Evolutionary conservation across 345 rosid species (phyloP).

Genomic region (Zanthoxylum bungeanum): DNA sequence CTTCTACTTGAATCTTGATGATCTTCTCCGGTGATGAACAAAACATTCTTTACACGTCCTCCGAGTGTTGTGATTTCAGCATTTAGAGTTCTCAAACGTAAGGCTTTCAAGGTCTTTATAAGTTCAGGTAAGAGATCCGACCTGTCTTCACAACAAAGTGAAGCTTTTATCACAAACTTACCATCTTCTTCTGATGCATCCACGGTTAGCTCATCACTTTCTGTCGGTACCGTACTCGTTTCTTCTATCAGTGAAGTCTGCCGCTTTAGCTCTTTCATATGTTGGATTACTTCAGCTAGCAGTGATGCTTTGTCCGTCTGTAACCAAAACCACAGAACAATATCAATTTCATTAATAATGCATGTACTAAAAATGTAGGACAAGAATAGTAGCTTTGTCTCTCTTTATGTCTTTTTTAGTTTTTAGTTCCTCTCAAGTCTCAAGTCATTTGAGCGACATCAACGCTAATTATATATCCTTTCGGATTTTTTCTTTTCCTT

Average conservation of each 20-base stretch:
- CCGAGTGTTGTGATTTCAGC: conserved; percentile 95
- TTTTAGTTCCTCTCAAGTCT: conserved; percentile 81
- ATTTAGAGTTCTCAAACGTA: conserved; percentile 73
- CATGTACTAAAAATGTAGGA: no score
- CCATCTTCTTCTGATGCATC: conserved; percentile 84
- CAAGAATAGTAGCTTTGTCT: conserved; percentile 39
- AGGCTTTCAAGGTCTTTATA: conserved; percentile 74
- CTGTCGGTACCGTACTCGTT: conserved; percentile 78
- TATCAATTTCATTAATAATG: no score
- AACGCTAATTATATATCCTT: conserved; percentile 51
- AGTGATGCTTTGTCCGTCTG: conserved; percentile 98
- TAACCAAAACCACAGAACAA: no score
- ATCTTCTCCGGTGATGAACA: conserved; percentile 87
- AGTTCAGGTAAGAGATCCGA: conserved; percentile 86
- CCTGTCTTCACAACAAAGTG: conserved; percentile 93
- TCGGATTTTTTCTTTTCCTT: conserved; percentile 15
- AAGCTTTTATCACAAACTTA: conserved; percentile 79
- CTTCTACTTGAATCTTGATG: conserved; percentile 28
- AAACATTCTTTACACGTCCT: conserved; percentile 86
- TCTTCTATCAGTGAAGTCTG: conserved; percentile 80
- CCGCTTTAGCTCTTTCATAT: conserved; percentile 86
- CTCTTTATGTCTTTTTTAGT: no score
- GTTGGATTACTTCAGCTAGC: conserved; percentile 97
- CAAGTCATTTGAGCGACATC: conserved; percentile 62
- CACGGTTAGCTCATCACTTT: conserved; percentile 78